Conservation (phyloP, 2,329 filamentous ascomycete species). For the Stromatinia cepivora region DNA sequence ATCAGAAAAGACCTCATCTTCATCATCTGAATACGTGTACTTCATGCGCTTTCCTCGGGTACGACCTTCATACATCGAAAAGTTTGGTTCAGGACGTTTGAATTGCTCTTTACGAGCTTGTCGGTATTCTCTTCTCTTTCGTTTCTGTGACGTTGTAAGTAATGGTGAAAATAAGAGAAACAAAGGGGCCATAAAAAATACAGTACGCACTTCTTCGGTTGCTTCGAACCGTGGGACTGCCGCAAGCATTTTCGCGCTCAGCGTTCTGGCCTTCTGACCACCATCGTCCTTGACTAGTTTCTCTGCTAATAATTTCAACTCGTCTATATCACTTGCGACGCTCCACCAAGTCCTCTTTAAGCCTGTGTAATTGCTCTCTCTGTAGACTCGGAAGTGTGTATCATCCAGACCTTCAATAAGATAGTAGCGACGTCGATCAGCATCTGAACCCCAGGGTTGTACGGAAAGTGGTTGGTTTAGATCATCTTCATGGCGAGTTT, state of each 20-base stretch:
- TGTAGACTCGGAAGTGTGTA: constrained; percentile 89
- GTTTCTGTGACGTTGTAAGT: constrained; percentile 62
- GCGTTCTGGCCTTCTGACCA: constrained; percentile 74
- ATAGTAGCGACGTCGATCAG: constrained; percentile 89
- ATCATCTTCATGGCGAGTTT: constrained; percentile 74
- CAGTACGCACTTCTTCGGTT: constrained; percentile 74
- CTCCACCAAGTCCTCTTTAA: constrained; percentile 85
- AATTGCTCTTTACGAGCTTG: constrained; percentile 74
- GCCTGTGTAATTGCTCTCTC: constrained; percentile 82
- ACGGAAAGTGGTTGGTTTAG: constrained; percentile 85
- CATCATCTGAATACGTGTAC: constrained; percentile 93
- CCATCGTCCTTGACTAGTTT: constrained; percentile 77
- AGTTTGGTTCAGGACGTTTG: constrained; percentile 80
- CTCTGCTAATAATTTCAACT: constrained; percentile 71
- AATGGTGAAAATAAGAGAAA: constrained; percentile 27
- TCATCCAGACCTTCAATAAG: constrained; percentile 92
- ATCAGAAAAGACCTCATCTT: constrained; percentile 67
- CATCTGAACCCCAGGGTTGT: constrained; percentile 87
- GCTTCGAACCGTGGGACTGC: constrained; percentile 90
- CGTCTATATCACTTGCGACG: constrained; percentile 86
- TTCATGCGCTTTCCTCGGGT: constrained; percentile 95
- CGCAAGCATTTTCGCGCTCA: constrained; percentile 73
- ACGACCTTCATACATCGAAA: constrained; percentile 92
- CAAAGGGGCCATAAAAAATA: not conserved
- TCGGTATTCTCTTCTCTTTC: constrained; percentile 88